Percentiles rank a stretch among this genome's conserved stretches.
These are phyloP conservation scores for Hyaloscypha variabilis DNA, from an alignment of 495 filamentous ascomycete species.

Conservation along the genomic window DNA sequence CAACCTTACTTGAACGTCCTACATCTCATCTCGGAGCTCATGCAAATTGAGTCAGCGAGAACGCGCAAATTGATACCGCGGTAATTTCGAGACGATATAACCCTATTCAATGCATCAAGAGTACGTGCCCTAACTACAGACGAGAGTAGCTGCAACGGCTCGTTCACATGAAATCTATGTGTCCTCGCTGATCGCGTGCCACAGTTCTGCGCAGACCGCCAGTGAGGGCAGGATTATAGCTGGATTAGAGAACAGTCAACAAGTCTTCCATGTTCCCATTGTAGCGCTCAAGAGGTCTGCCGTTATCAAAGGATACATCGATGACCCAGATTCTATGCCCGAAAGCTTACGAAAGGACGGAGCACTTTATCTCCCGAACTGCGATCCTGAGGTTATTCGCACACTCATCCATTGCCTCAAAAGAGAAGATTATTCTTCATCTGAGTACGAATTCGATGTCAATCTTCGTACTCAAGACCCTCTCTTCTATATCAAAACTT, in stretches of 20 bases:
- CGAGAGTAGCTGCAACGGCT: too few relatives aligned
- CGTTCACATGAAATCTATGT: too few relatives aligned
- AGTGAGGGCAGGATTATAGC: neutral
- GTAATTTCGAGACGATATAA: too few relatives aligned
- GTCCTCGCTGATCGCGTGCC: too few relatives aligned
- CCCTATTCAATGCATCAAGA: too few relatives aligned
- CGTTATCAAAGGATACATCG: neutral
- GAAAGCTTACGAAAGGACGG: neutral
- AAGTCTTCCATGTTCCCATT: neutral
- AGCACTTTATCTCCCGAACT: neutral
- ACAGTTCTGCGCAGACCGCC: too few relatives aligned
- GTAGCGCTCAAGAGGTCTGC: neutral
- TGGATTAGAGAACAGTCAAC: neutral
- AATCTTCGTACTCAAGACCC: too few relatives aligned
- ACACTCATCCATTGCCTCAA: neutral
- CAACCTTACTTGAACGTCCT: too few relatives aligned
- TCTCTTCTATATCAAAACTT: neutral
- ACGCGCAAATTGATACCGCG: too few relatives aligned
- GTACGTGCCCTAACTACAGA: too few relatives aligned
- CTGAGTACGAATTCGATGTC: neutral
- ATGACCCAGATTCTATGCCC: neutral
- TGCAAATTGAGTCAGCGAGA: too few relatives aligned
- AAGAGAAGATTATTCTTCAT: neutral
- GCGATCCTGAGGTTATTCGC: neutral
- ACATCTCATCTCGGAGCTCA: too few relatives aligned